Evolutionary conservation across 352 stramenopile genomes (phyloP).

Genomic region (Thalassiosira mediterranea): DNA sequence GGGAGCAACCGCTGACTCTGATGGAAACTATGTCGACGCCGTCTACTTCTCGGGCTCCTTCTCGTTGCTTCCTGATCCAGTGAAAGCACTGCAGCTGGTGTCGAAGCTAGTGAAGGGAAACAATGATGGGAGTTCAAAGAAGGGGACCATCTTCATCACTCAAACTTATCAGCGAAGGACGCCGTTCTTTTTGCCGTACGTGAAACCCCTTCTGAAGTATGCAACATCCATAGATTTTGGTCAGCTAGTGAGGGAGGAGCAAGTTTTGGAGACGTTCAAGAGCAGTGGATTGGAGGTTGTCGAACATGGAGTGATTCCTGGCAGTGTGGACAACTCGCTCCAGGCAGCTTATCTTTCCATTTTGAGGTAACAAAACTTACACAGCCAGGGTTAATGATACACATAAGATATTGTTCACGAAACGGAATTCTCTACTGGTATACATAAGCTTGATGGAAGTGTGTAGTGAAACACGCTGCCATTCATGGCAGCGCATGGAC

Average conservation of each 20-base stretch:
- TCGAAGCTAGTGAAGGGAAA: conserved; percentile 72
- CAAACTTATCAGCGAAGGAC: conserved; percentile 88
- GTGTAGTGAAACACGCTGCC: too few species aligned
- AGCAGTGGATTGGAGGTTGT: conserved; percentile 55
- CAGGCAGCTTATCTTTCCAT: conserved; percentile 72
- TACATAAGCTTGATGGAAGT: too few species aligned
- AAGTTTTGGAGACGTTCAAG: conserved; percentile 74
- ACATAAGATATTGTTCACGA: too few species aligned
- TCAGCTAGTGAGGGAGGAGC: conserved; percentile 87
- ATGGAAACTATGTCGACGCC: conserved; percentile 78
- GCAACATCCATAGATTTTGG: conserved; percentile 93
- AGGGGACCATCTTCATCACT: conserved; percentile 87
- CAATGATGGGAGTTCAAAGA: conserved; percentile 49
- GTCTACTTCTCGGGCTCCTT: conserved; percentile 92
- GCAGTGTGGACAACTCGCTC: conserved; percentile 70
- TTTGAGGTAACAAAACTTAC: conserved; percentile 14
- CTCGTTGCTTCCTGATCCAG: conserved; percentile 90
- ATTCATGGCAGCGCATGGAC: too few species aligned
- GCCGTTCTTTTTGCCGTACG: conserved; percentile 67
- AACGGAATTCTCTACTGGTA: too few species aligned
- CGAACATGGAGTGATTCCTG: conserved; percentile 63
- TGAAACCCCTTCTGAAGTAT: conserved; percentile 91
- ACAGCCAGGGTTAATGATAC: too few species aligned
- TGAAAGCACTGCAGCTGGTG: conserved; percentile 85
- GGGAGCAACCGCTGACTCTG: conserved; percentile 22